These are phyloP conservation scores for Vigna reflexopilosa DNA, from an alignment of 306 rosid genomes.

Conservation along the genomic window DNA sequence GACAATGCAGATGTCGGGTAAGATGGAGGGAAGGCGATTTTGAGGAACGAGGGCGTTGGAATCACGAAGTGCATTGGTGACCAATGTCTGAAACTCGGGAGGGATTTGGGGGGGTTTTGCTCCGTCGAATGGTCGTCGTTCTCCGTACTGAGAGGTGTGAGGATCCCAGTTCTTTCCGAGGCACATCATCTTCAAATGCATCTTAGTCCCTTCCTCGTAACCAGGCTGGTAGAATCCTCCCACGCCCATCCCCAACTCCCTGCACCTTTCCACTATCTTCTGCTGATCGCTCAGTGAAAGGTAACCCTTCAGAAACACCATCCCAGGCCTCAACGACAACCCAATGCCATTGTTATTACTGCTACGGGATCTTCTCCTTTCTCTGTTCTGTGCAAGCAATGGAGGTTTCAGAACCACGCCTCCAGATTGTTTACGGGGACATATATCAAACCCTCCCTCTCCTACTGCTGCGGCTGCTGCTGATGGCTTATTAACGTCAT, in stretches of 20 bases:
- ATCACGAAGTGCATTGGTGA: slow-evolving; percentile 55
- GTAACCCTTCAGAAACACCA: slow-evolving; percentile 64
- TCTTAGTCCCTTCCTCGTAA: slow-evolving; percentile 58
- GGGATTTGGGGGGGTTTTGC: slow-evolving; percentile 66
- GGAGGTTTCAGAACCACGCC: slow-evolving; percentile 44
- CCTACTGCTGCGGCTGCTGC: neutral
- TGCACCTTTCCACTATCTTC: slow-evolving; percentile 61
- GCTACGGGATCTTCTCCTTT: slow-evolving; percentile 26
- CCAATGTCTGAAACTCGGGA: slow-evolving; percentile 46
- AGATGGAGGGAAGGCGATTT: slow-evolving; percentile 50
- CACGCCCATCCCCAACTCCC: slow-evolving; percentile 58
- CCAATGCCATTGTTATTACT: neutral
- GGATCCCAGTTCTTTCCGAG: slow-evolving; percentile 93
- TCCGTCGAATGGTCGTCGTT: slow-evolving; percentile 58
- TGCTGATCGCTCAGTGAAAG: slow-evolving; percentile 61
- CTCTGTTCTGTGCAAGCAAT: slow-evolving; percentile 55
- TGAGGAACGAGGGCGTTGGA: slow-evolving; percentile 40
- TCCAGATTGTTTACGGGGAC: slow-evolving; percentile 41
- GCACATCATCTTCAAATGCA: slow-evolving; percentile 87
- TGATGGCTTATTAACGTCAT: neutral
- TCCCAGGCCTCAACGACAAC: slow-evolving; percentile 52
- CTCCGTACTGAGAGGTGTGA: slow-evolving; percentile 53
- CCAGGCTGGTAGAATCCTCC: slow-evolving; percentile 95
- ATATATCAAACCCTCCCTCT: slow-evolving; percentile 49
- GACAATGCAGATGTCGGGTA: slow-evolving; percentile 72